Evolutionary conservation across 306 rosid genomes (phyloP).

Genomic region (Mucuna pruriens): DNA sequence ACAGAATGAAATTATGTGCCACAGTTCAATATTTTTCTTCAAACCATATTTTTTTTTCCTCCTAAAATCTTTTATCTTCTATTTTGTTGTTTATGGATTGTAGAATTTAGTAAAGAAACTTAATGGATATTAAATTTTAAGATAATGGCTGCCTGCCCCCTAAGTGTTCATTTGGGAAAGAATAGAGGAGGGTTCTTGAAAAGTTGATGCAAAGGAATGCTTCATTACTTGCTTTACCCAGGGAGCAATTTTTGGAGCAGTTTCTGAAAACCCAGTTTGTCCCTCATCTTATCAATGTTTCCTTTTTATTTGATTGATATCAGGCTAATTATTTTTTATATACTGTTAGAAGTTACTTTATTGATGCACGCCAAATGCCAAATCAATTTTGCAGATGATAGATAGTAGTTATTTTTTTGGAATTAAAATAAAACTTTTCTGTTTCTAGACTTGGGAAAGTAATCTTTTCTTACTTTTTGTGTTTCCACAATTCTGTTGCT

Average conservation of each 20-base stretch:
- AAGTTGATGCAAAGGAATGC: conserved; percentile 10
- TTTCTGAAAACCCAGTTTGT: background rate
- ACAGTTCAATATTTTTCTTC: conserved; percentile 9
- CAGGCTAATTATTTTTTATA: background rate
- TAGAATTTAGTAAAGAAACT: conserved; percentile 26
- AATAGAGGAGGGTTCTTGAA: background rate
- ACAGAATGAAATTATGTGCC: background rate
- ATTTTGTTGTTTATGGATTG: conserved; percentile 3
- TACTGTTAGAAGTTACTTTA: background rate
- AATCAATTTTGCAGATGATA: background rate
- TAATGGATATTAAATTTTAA: conserved; percentile 15
- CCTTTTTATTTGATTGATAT: conserved; percentile 15
- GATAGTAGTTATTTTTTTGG: conserved; percentile 20
- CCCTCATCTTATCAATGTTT: background rate
- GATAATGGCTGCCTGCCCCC: background rate
- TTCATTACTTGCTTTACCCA: conserved; percentile 1
- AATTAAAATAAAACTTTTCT: background rate
- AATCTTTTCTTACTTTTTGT: background rate
- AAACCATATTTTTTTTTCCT: background rate
- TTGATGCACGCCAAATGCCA: background rate
- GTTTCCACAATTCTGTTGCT: conserved; percentile 19
- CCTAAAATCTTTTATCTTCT: background rate
- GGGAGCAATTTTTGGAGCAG: background rate
- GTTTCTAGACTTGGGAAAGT: background rate
- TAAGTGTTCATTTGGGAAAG: background rate